Conservation (phyloP, 2,329 filamentous ascomycete species). For the Paecilomyces dactylethromorphus region DNA sequence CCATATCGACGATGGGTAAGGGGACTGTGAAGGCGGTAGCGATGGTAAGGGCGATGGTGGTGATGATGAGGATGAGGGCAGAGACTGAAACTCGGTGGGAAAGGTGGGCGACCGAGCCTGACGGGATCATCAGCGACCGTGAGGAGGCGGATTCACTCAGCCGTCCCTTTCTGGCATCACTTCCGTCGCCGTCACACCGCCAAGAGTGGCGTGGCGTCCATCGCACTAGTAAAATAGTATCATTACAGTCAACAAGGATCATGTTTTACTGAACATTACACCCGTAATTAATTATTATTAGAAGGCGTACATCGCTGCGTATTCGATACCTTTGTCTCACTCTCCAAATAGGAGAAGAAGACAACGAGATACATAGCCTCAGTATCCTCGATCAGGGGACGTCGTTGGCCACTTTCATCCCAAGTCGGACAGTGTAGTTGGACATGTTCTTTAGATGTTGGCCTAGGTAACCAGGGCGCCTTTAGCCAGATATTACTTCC, state of each 20-base stretch:
- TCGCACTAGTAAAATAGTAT: not conserved
- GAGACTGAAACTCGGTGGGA: not conserved
- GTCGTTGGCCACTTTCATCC: not conserved
- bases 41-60: not conserved
- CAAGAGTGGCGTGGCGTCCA: constrained; percentile 1
- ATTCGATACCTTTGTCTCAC: too few species aligned
- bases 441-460: not conserved
- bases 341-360: not conserved
- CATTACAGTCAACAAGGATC: not conserved
- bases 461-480: not conserved
- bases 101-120: not conserved
- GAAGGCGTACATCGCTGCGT: not conserved
- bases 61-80: not conserved
- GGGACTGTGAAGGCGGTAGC: not conserved
- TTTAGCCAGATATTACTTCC: not conserved
- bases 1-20: not conserved
- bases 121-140: not conserved
- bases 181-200: not conserved
- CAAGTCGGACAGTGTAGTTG: not conserved
- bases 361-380: not conserved
- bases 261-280: not conserved
- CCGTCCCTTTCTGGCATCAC: not conserved
- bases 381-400: not conserved
- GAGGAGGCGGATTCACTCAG: not conserved
- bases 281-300: not conserved